Evolutionary conservation across 2,329 filamentous ascomycete species (phyloP), one percentile per base, ranked within the genome.

Genomic region (Podosphaera xanthii): DNA sequence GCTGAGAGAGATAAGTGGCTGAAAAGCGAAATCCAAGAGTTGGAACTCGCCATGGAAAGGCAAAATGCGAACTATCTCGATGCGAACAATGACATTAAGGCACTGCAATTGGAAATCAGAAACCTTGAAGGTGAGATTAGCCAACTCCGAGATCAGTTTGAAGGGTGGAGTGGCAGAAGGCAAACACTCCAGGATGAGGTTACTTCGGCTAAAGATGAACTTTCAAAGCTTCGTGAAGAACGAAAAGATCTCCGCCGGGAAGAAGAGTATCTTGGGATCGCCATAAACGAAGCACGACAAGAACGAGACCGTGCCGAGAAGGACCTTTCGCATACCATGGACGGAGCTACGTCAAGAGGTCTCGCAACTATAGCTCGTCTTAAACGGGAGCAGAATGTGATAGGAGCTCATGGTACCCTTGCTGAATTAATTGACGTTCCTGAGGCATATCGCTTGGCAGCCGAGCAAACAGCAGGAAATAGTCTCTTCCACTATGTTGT

Each of bases 401-500:
- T 85, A 1, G 92, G 92, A 34, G 88, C 92, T 1, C 94, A 95
- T 69, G 92, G 94, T 57, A 94, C 90, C 0, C 72, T 98, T 44
- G 90, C 91, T 3, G 94, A 98, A 69, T 78, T 98, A n/a, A 81
- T 97, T 65, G 81, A 89, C 59, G 88, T 95, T 56, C 81, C 77
- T 60, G 88, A 95, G 58, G 79, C 81, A 58, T 97, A 95, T 71
- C 82, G 89, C 61, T 82, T 90, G 9, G 88, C 92, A 1, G 85
- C 94, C 8, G 92, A 98, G 71, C 88, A 94, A 65, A 92, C 90
- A 58, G 92, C 91, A 2, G 92, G 92, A 22, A 84, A 83, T 63
- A 94, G 88, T 69, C 76, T 98, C 7, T 98, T 98, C 72, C 88
- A 98, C 71, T 95, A 95, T 64, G 83, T 98, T 9, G 91, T 97